A percentile compares a stretch with the other conserved stretches of the same genome.
Conservation (phyloP, 2,329 filamentous ascomycete genomes). For the Fusarium buharicum region DNA sequence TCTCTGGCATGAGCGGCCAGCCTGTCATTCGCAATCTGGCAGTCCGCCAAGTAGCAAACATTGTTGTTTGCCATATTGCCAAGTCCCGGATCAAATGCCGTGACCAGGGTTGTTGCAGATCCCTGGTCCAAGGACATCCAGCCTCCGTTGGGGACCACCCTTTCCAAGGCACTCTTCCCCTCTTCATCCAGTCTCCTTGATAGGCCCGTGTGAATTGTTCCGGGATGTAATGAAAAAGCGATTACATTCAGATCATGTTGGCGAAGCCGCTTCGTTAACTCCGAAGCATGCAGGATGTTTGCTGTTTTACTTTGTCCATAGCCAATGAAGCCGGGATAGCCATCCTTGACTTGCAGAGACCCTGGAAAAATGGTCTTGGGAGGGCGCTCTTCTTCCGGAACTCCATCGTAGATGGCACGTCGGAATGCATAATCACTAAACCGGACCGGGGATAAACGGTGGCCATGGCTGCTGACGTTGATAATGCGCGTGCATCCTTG, state of each 20-base stretch:
- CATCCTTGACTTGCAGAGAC: conserved; percentile 19
- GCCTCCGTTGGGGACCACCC: conserved; percentile 14
- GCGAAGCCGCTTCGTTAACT: conserved; percentile 21
- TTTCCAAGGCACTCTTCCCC: conserved; percentile 13
- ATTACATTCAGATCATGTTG: conserved; percentile 2
- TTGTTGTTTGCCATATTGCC: neutral
- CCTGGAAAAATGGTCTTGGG: conserved; percentile 1
- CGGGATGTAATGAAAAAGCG: conserved; percentile 35
- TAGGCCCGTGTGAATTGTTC: conserved; percentile 26
- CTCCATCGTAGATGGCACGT: conserved; percentile 8
- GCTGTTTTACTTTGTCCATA: conserved; percentile 48
- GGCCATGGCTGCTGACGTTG: conserved; percentile 57
- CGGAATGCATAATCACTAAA: conserved; percentile 58
- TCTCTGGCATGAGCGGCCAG: conserved; percentile 16
- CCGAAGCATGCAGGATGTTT: conserved; percentile 42
- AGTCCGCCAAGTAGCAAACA: conserved; percentile 28
- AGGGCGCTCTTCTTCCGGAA: conserved; percentile 14
- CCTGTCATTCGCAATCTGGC: conserved; percentile 19
- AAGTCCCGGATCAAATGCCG: conserved; percentile 33
- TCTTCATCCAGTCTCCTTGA: conserved; percentile 6
- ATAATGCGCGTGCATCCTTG: conserved; percentile 50
- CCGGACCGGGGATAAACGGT: conserved; percentile 54
- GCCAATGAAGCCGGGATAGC: conserved; percentile 36
- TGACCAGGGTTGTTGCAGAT: conserved; percentile 31
- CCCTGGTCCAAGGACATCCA: conserved; percentile 29